Percentiles rank a stretch among this genome's conserved stretches.
phyloP scores from a whole-genome alignment of 495 filamentous ascomycete genomes.

The Penicillium egyptiacum region DNA sequence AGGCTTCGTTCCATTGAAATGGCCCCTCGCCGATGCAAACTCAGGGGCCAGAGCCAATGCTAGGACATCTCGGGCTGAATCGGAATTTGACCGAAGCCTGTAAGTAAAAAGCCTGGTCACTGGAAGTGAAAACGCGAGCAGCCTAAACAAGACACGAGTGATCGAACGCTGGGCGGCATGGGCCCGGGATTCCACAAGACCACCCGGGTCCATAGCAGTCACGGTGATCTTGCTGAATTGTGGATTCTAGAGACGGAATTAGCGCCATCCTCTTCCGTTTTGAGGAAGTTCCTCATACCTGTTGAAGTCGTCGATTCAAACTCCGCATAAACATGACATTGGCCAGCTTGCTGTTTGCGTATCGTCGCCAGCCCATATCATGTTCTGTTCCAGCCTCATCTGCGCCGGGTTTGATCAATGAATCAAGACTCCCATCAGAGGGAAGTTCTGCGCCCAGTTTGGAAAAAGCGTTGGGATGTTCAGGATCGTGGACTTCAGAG shows the following conservation, averaged over 20 bases:
- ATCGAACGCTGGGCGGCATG: constrained; percentile 43
- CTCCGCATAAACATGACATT: constrained; percentile 47
- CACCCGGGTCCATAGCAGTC: constrained; percentile 48
- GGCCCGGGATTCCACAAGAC: constrained; percentile 45
- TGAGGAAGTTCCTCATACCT: constrained; percentile 2
- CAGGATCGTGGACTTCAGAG: constrained; percentile 43
- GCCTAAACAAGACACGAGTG: constrained; percentile 31
- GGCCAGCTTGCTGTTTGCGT: constrained; percentile 46
- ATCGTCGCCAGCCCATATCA: constrained; percentile 26
- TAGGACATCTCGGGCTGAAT: constrained; percentile 39
- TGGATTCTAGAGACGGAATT: constrained; percentile 24
- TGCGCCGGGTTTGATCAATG: constrained; percentile 16
- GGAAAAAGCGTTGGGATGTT: constrained; percentile 12
- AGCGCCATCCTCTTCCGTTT: not conserved
- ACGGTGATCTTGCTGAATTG: constrained; percentile 43
- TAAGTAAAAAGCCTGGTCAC: constrained; percentile 26
- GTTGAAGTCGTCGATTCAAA: constrained; percentile 40
- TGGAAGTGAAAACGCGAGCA: constrained; percentile 34
- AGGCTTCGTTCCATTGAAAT: constrained; percentile 38
- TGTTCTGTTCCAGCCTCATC: constrained; percentile 10
- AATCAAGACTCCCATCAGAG: constrained; percentile 15
- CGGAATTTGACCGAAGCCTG: constrained; percentile 20
- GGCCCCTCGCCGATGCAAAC: constrained; percentile 37
- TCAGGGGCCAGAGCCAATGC: constrained; percentile 29
- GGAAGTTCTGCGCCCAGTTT: constrained; percentile 17